Conservation (phyloP, 352 stramenopile species). For the Phytophthora agathidicida region DNA sequence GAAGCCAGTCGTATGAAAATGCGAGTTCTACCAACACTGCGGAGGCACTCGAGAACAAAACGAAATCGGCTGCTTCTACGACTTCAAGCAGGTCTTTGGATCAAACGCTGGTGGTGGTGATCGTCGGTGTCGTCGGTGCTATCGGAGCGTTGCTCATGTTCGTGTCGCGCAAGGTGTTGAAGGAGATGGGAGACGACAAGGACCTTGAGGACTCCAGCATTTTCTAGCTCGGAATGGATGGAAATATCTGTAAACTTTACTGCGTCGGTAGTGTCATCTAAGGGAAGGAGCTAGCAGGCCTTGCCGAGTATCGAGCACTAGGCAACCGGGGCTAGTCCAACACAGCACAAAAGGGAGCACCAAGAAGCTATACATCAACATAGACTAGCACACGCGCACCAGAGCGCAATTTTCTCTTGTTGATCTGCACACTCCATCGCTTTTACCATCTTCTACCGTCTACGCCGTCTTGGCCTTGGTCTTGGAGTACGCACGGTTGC, state of each 20-base stretch:
- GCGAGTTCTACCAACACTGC: constrained; percentile 9
- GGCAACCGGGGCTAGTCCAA: constrained; percentile 4
- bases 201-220: constrained; percentile 28
- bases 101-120: constrained; percentile 59
- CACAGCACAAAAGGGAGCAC: constrained; percentile 22
- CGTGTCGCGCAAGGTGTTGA: constrained; percentile 59
- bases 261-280: constrained; percentile 25
- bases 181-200: constrained; percentile 53
- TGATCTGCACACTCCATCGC: constrained; percentile 10
- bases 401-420: constrained; percentile 31
- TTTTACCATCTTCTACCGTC: constrained; percentile 16
- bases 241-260: constrained; percentile 37
- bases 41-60: constrained; percentile 25
- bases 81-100: constrained; percentile 38
- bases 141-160: constrained; percentile 59
- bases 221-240: constrained; percentile 25
- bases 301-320: constrained; percentile 15
- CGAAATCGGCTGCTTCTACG: constrained; percentile 12
- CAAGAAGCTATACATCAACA: constrained; percentile 33
- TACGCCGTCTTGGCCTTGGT: constrained; percentile 76
- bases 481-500: constrained; percentile 85
- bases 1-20: constrained; percentile 14
- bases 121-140: constrained; percentile 57
- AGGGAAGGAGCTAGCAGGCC: constrained; percentile 1
- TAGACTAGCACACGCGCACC: constrained; percentile 23